Base-by-base conservation (phyloP, 1,139 yeast species). In the Casaregolazyma lundiana region DNA sequence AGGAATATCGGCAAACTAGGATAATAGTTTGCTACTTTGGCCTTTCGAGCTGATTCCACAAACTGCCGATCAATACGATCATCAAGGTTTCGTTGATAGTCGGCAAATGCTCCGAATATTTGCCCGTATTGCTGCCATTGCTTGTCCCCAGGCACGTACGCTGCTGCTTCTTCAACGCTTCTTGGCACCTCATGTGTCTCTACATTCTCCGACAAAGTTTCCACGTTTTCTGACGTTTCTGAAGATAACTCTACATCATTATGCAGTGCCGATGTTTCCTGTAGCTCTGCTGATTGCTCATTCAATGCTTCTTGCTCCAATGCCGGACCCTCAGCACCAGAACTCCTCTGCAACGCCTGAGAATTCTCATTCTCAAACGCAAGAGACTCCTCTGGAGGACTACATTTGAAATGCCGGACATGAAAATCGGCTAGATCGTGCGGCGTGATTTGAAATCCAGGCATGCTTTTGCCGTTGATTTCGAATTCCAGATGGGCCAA, bases 1-100 rank as follows among this genome's bases (percentile, higher is more conserved):
- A 38, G 24, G 5, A 22, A 38, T 19, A 46, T 11, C 11, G 60
- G 58, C 11, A 54, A 35, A 7, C 48, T 53, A 2, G 60, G 60
- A 41, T 53, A 56, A 40, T 55, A 56, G 35, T 53, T 48, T 11
- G 41, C 42, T 2, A 53, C 52, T 9, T 45, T 43, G 5, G 24
- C 19, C 15, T 38, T 44, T 15, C 47, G 42, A 22, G 54, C 45
- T 7, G 24, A 32, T n/a, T 40, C 39, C 9, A 36, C 38, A 35
- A 46, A 56, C 3, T 38, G 22, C 11, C 43, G 35, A 34, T 56
- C 58, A 15, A 44, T 40, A 4, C 36, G 35, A 9, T 38, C 43
- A n/a, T 56, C 59, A 19, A 56, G 39, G 15, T 43, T 22, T 17
- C 15, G 21, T 19, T 55, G 50, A 35, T 55, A 44, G 2, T 38